Conservation (phyloP, 768 basidiomycete genomes). For the Tricholoma sp. region DNA sequence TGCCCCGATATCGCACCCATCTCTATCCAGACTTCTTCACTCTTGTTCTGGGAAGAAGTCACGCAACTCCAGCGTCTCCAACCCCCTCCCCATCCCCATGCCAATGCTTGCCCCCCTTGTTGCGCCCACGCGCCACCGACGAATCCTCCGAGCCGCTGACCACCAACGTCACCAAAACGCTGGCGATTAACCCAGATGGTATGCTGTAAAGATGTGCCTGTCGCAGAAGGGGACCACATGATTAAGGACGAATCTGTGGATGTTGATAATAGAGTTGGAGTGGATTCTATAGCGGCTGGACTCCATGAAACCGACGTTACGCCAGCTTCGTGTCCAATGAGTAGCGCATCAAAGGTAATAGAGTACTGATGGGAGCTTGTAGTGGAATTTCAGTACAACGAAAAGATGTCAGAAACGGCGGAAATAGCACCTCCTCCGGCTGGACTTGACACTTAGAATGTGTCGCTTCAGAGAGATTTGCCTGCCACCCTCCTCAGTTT, state of each 20-base stretch:
- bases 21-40: slow-evolving; percentile 63
- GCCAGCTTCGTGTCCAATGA: slow-evolving; percentile 94
- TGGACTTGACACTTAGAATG: slow-evolving; percentile 58
- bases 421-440: slow-evolving; percentile 31
- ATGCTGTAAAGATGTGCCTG: slow-evolving; percentile 30
- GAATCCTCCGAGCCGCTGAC: slow-evolving; percentile 86
- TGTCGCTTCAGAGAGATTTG: slow-evolving; percentile 90
- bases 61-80: slow-evolving; percentile 80
- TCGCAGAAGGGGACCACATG: slow-evolving; percentile 79
- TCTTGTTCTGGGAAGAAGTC: slow-evolving; percentile 11
- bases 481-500: slow-evolving; percentile 72
- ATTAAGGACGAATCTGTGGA: slow-evolving; percentile 96
- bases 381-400: background rate
- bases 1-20: slow-evolving; percentile 83
- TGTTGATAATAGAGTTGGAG: slow-evolving; percentile 73
- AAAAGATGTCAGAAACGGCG: background rate
- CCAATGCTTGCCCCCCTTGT: slow-evolving; percentile 59
- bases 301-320: slow-evolving; percentile 89
- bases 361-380: slow-evolving; percentile 50
- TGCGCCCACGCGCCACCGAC: slow-evolving; percentile 83
- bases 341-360: slow-evolving; percentile 87
- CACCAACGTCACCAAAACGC: slow-evolving; percentile 94
- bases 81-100: slow-evolving; percentile 93
- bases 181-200: slow-evolving; percentile 88
- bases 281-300: slow-evolving; percentile 26